These are phyloP conservation scores for Penicillium simplicissimum DNA, from an alignment of 495 filamentous ascomycete genomes.

Conservation along the genomic window DNA sequence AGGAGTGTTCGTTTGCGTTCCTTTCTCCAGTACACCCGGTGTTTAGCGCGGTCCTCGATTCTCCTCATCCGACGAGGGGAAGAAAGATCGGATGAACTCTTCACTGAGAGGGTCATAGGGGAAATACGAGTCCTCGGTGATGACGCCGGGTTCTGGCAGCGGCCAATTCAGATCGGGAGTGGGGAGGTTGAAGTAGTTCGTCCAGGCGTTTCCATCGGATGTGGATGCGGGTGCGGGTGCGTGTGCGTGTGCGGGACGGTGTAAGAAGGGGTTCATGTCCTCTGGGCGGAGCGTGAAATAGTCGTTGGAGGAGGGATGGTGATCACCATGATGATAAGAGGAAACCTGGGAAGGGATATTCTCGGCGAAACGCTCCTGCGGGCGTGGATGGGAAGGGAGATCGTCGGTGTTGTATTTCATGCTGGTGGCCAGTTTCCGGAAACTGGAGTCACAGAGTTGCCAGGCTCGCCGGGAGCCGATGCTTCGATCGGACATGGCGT, in stretches of 20 bases:
- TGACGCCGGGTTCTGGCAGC: conserved; percentile 5
- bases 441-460: conserved; percentile 34
- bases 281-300: conserved; percentile 18
- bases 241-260: conserved; percentile 5
- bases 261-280: conserved; percentile 16
- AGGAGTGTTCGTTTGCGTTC: conserved; percentile 4
- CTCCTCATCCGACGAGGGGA: conserved; percentile 29
- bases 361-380: conserved; percentile 7
- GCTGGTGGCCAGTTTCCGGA: conserved; percentile 26
- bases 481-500: conserved; percentile 52
- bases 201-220: conserved; percentile 14
- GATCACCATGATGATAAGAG: neutral
- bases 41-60: conserved; percentile 6
- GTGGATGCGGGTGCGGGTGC: neutral
- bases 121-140: conserved; percentile 36
- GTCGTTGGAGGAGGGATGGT: conserved; percentile 1
- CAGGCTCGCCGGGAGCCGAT: conserved; percentile 57
- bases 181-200: conserved; percentile 23
- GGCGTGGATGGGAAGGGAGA: conserved; percentile 28
- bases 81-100: conserved; percentile 49
- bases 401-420: conserved; percentile 42
- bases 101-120: conserved; percentile 47
- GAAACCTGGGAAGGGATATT: neutral
- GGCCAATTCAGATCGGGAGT: conserved; percentile 17
- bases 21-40: neutral